Evolutionary conservation across 2,329 filamentous ascomycete species (phyloP).

Genomic region (Venturia nashicola): DNA sequence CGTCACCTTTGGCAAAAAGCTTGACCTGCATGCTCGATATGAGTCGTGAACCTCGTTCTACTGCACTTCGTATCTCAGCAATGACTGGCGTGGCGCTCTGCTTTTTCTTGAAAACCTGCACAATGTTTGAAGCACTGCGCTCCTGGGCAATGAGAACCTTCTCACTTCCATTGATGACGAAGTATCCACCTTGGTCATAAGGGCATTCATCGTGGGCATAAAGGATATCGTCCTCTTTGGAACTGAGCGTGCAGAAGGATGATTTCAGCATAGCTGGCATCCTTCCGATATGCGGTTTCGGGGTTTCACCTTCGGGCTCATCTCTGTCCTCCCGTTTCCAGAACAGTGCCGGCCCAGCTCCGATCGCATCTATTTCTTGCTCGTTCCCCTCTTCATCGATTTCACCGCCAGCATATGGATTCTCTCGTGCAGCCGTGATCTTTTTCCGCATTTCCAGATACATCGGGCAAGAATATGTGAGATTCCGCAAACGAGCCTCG

Average conservation of each 20-base stretch:
- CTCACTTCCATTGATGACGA: constrained; percentile 97
- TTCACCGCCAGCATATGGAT: constrained; percentile 41
- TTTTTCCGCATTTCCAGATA: constrained; percentile 82
- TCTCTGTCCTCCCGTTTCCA: constrained; percentile 38
- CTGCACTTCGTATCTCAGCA: constrained; percentile 88
- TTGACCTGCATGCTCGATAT: constrained; percentile 91
- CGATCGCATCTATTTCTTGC: constrained; percentile 28
- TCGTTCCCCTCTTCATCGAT: constrained; percentile 58
- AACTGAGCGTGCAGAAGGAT: constrained; percentile 81
- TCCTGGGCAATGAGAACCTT: constrained; percentile 98
- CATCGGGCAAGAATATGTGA: constrained; percentile 87
- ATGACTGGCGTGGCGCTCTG: constrained; percentile 89
- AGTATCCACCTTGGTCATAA: constrained; percentile 97
- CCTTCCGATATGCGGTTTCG: constrained; percentile 77
- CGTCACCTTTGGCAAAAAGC: constrained; percentile 73
- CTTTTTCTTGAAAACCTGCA: constrained; percentile 98
- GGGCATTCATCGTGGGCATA: constrained; percentile 94
- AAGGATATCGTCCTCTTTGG: constrained; percentile 71
- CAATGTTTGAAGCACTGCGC: constrained; percentile 93
- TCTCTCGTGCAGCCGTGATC: constrained; percentile 71
- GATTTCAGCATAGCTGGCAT: constrained; percentile 98
- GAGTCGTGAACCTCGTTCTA: constrained; percentile 89
- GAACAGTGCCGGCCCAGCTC: constrained; percentile 22
- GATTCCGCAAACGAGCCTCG: constrained; percentile 87
- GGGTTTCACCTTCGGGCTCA: constrained; percentile 18